These are phyloP conservation scores for Xylaria sp. DNA, from an alignment of 2,329 filamentous ascomycete species.

Conservation along the genomic window DNA sequence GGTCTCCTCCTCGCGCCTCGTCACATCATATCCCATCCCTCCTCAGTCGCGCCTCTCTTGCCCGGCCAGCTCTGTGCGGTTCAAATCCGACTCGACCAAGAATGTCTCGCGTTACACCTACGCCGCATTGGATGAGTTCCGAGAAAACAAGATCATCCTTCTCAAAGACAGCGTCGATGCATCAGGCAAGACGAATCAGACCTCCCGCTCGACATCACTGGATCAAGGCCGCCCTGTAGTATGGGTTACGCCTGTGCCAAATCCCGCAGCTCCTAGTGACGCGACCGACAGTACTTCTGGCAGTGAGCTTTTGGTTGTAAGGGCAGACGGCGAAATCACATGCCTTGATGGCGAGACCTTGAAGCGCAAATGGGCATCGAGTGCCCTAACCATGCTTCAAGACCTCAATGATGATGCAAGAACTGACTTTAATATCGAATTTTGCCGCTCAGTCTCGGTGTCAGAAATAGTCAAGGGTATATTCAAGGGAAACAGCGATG, in stretches of 20 bases:
- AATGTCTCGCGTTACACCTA: slow-evolving; percentile 70
- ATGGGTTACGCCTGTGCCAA: slow-evolving; percentile 54
- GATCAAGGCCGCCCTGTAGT: slow-evolving; percentile 55
- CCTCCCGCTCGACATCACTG: slow-evolving; percentile 59
- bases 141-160: slow-evolving; percentile 64
- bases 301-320: slow-evolving; percentile 65
- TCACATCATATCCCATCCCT: slow-evolving; percentile 75
- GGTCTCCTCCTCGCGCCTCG: slow-evolving; percentile 69
- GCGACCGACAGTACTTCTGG: slow-evolving; percentile 27
- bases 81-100: slow-evolving; percentile 58
- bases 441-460: slow-evolving; percentile 58
- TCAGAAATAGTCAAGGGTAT: slow-evolving; percentile 65
- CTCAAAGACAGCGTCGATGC: slow-evolving; percentile 68
- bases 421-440: slow-evolving; percentile 59
- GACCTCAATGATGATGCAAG: slow-evolving; percentile 53
- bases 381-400: slow-evolving; percentile 56
- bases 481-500: slow-evolving; percentile 65
- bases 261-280: slow-evolving; percentile 47
- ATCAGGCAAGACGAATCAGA: slow-evolving; percentile 64
- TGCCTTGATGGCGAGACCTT: slow-evolving; percentile 69
- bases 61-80: slow-evolving; percentile 67
- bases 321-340: slow-evolving; percentile 69
- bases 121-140: slow-evolving; percentile 63
- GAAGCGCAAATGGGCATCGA: slow-evolving; percentile 60
- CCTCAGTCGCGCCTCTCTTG: slow-evolving; percentile 73